Percentiles rank a stretch among this genome's conserved stretches.
Conservation (phyloP, 768 basidiomycete genomes). For the Amanita muscaria region DNA sequence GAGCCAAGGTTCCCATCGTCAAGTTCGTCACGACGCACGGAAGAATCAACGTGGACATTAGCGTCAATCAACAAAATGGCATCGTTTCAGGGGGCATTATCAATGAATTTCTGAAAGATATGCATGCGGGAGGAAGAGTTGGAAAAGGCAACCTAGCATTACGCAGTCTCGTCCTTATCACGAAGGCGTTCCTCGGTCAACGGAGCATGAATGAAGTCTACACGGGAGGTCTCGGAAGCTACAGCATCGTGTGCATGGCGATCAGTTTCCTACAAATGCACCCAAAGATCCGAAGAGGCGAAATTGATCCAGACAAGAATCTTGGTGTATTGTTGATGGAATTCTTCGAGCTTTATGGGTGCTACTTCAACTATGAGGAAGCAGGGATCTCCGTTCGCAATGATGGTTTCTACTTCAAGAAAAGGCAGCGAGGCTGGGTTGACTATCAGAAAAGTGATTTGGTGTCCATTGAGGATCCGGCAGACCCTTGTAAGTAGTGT, state of each 20-base stretch:
- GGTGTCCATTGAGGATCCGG: constrained; percentile 90
- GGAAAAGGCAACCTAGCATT: constrained; percentile 49
- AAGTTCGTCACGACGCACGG: constrained; percentile 85
- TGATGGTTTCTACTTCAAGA: constrained; percentile 86
- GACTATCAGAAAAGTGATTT: constrained; percentile 46
- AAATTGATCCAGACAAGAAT: constrained; percentile 82
- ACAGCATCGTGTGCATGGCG: constrained; percentile 88
- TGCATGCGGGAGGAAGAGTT: constrained; percentile 27
- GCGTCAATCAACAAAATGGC: constrained; percentile 86
- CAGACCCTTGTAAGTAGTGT: constrained; percentile 64
- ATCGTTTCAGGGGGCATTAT: constrained; percentile 71
- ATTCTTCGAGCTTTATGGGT: constrained; percentile 94
- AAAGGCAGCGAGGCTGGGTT: constrained; percentile 75
- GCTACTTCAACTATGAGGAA: constrained; percentile 84
- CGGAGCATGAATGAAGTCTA: constrained; percentile 97
- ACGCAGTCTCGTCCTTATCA: constrained; percentile 77
- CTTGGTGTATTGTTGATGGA: constrained; percentile 93
- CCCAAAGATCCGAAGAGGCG: constrained; percentile 82
- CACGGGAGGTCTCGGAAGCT: constrained; percentile 89
- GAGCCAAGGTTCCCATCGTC: constrained; percentile 93
- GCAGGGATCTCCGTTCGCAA: constrained; percentile 83
- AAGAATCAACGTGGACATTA: constrained; percentile 85
- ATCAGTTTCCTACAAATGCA: constrained; percentile 97
- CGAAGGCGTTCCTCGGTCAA: constrained; percentile 85
- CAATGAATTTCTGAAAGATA: constrained; percentile 65